phyloP scores from a whole-genome alignment of 768 basidiomycete species.

The Auricularia sp. region DNA sequence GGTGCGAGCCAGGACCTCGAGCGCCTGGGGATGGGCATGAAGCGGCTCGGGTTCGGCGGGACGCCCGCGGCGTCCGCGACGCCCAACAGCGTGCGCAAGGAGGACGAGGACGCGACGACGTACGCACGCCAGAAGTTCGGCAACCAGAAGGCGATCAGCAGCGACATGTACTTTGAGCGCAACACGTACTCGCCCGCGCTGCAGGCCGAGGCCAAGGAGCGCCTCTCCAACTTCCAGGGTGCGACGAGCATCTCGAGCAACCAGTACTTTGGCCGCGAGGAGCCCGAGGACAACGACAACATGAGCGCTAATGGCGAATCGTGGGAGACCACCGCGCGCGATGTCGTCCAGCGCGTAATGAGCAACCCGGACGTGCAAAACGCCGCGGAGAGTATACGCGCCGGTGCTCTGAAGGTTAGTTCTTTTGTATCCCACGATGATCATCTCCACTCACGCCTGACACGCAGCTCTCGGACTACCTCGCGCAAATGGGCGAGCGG shows the following conservation, averaged over 20 bases:
- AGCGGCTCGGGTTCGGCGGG: constrained; percentile 77
- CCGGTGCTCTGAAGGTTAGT: constrained; percentile 73
- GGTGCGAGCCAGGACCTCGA: constrained; percentile 43
- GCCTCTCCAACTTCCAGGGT: constrained; percentile 79
- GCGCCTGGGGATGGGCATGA: constrained; percentile 59
- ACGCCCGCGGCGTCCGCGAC: constrained; percentile 54
- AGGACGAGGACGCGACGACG: constrained; percentile 53
- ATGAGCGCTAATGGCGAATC: constrained; percentile 44
- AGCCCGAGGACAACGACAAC: constrained; percentile 55
- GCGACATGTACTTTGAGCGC: constrained; percentile 94
- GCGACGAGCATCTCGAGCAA: constrained; percentile 90
- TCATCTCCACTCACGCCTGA: constrained; percentile 16
- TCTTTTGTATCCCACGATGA: too few species aligned
- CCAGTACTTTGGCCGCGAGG: constrained; percentile 91
- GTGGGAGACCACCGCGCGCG: constrained; percentile 58
- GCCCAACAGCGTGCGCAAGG: constrained; percentile 19
- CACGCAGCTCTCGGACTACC: constrained; percentile 29
- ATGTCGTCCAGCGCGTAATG: constrained; percentile 63
- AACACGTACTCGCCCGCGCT: constrained; percentile 72
- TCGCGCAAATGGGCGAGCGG: constrained; percentile 53
- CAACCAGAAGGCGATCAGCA: constrained; percentile 89
- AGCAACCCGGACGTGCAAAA: constrained; percentile 85
- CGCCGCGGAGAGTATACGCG: constrained; percentile 65
- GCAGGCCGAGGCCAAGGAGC: constrained; percentile 64
- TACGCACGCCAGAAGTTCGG: constrained; percentile 89